Base-by-base conservation (phyloP, 2,329 filamentous ascomycete genomes). In the Chaetomiaceae sp. region DNA sequence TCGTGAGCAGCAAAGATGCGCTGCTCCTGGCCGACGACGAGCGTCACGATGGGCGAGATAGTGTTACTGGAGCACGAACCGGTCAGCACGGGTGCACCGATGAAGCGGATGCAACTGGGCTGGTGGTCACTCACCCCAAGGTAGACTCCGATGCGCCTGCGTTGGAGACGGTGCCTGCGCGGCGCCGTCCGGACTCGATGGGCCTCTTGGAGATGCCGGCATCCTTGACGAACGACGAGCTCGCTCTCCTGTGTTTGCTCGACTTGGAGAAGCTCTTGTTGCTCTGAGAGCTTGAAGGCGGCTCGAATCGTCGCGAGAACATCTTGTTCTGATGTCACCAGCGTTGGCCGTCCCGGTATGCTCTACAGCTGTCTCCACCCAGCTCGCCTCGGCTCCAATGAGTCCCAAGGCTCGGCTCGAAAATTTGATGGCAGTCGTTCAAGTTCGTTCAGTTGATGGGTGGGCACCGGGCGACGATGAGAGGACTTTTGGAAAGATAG, bases 1-100 rank as follows among this genome's bases (percentile, higher is more conserved):
- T 95, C 87, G 65, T 95, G 90, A 6, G 88, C 88, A 30, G 90
- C 90, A 62, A 96, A 96, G 56, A 95, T 83, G 18, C 90, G 81
- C 64, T 89, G 83, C 56, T 90, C 84, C 5, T 76, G 76, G n/a
- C 88, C 88, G 57, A 94, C 79, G 57, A 86, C 79, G 51, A 94
- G 76, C 9, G 87, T 94, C 56, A 94, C 78, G 62, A 93, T 87
- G 36, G 84, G 72, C 3, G 83, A 84, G 20, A 75, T 76, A 48
- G 81, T 62, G 47, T 68, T 76, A 50, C 79, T 83, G 11, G 47
- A 49, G 12, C 14, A 42, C 12, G 48, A 14, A 24, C 10, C 37
- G 6, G 26, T 50, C 36, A 57, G 46, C 26, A 49, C 30, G 10
- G 10, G 34, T 35, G 18, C 19, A 24, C 19, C 8, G 9, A 9